Base-by-base conservation (phyloP, 805 yeast species). In the Kuraishia molischiana region DNA sequence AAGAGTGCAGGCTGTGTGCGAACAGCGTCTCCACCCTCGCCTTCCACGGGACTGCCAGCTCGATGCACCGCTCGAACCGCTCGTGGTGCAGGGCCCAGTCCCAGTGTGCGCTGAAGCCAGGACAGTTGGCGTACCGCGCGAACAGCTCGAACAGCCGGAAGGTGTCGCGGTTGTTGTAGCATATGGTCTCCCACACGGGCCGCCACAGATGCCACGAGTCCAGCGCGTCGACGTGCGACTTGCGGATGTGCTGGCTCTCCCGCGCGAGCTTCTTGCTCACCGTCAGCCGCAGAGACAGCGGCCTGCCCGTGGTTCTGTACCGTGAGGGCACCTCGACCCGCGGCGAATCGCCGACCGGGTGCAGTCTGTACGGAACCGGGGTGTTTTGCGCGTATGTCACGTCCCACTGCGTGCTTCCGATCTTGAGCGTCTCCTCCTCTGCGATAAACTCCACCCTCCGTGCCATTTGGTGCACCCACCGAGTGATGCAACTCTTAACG, bases 151-250 rank as follows among this genome's bases (percentile, higher is more conserved):
- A 63, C 1, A 56, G 21, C 1, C 32, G 24, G 19, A 58, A 59
- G 0, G 54, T 42, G 40, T 64, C 69, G 39, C 36, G 35, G 45
- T 55, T 60, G 42, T 49, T 38, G 15, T 33, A 18, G 43, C 52
- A 22, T 4, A 61, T 51, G 36, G 41, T 43, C 1, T 43, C 11
- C 69, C 69, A 64, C 1, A 62, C 62, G 2, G 14, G 20, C 6
- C 34, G 24, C 67, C 67, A 61, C 5, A 50, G 35, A 24, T 32
- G 31, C 14, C 19, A 33, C 55, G 47, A 61, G 35, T 19, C 46
- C 6, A 39, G 46, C 8, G 45, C 35, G 11, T 37, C 37, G 4
- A 63, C 36, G 32, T 58, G 56, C 1, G 38, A 22, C 1, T 14
- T 17, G 0, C 44, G 53, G 18, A 62, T 29, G 4, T 35, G 38